Evolutionary conservation across 2,329 filamentous ascomycete genomes (phyloP).

Genomic region (Dothiorella sarmentorum): DNA sequence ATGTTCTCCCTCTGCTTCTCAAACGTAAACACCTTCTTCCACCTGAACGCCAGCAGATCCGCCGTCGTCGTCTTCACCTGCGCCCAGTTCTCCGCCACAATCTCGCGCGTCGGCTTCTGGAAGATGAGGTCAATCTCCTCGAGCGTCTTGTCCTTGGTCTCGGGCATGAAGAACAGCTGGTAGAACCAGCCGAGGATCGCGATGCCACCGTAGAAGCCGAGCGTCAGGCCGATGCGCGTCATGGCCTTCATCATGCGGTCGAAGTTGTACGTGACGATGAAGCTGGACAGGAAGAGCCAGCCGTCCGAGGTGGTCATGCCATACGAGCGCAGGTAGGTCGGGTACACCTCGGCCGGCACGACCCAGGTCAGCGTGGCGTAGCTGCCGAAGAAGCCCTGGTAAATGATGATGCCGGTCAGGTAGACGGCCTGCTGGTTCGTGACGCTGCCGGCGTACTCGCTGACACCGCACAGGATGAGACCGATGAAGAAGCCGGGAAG

Average conservation of each 20-base stretch:
- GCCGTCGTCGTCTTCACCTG: conserved; percentile 44
- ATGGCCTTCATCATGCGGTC: conserved; percentile 66
- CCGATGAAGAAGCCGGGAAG: conserved; percentile 70
- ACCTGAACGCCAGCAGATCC: conserved; percentile 44
- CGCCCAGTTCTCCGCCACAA: conserved; percentile 59
- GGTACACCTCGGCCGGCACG: conserved; percentile 64
- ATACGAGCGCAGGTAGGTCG: conserved; percentile 68
- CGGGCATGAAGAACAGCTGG: conserved; percentile 72
- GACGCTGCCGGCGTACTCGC: conserved; percentile 54
- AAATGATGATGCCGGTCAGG: conserved; percentile 59
- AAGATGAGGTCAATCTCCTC: conserved; percentile 71
- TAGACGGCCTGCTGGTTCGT: conserved; percentile 59
- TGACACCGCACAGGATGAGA: conserved; percentile 62
- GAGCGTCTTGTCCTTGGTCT: conserved; percentile 66
- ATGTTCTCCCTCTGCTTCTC: conserved; percentile 9
- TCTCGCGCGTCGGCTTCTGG: conserved; percentile 58
- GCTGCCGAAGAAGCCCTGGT: conserved; percentile 36
- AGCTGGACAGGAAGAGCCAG: conserved; percentile 66
- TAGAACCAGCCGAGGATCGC: conserved; percentile 68
- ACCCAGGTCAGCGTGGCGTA: conserved; percentile 36
- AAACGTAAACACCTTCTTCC: conserved; percentile 46
- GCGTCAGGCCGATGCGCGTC: conserved; percentile 60
- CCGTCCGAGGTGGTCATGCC: conserved; percentile 70
- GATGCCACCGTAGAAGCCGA: conserved; percentile 73
- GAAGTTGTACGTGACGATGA: conserved; percentile 75